A percentile compares a stretch with the other conserved stretches of the same genome.
phyloP scores from a whole-genome alignment of 73 alveolate genomes.

The Effrenium voratum region DNA sequence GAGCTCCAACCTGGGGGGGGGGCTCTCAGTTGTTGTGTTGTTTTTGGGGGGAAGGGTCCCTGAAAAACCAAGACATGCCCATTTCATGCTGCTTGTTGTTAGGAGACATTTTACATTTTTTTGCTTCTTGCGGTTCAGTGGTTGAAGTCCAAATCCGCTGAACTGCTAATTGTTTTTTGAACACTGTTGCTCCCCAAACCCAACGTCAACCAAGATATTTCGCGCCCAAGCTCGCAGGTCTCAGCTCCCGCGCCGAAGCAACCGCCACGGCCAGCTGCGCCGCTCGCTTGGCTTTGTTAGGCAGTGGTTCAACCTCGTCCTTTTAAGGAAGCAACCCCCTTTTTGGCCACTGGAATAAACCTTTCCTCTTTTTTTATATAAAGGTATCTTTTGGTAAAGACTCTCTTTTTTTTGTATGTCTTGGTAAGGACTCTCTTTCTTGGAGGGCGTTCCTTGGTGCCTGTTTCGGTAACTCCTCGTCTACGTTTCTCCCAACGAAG shows the following conservation, averaged over 20 bases:
- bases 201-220: not conserved
- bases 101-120: not conserved
- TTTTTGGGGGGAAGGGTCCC: too few species aligned
- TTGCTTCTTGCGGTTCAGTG: not conserved
- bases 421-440: not conserved
- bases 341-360: not conserved
- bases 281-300: not conserved
- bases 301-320: not conserved
- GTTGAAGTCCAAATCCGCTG: not conserved
- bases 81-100: not conserved
- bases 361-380: not conserved
- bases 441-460: not conserved
- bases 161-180: too few species aligned
- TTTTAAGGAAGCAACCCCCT: not conserved
- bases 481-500: too few species aligned
- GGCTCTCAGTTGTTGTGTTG: too few species aligned
- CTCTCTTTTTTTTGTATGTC: not conserved
- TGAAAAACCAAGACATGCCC: too few species aligned
- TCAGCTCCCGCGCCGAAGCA: not conserved
- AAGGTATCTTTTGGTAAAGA: not conserved
- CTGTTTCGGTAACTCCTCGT: too few species aligned
- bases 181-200: not conserved
- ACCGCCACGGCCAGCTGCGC: conserved; percentile 29
- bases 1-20: too few species aligned
- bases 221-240: not conserved